phyloP scores from a whole-genome alignment of 306 rosid species.

The Hylodesmum podocarpum region DNA sequence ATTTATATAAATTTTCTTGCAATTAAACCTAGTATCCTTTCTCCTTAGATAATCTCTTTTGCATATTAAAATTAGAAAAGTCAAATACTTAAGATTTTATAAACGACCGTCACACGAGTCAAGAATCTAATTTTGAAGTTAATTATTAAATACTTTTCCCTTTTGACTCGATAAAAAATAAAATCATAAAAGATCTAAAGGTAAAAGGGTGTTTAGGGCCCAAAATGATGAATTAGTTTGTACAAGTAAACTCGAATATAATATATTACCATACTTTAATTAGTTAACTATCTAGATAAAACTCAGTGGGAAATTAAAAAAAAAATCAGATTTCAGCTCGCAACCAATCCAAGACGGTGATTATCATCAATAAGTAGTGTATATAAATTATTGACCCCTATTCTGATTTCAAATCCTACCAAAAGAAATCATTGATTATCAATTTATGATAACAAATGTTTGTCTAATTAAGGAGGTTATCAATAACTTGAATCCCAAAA shows the following conservation, averaged over 20 bases:
- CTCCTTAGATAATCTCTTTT: background rate
- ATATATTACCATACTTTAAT: background rate
- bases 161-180: background rate
- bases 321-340: background rate
- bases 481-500: conserved; percentile 26
- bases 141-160: background rate
- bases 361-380: no score
- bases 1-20: background rate
- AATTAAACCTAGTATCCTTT: background rate
- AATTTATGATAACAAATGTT: background rate
- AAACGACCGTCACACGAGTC: no score
- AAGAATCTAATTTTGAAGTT: no score
- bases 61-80: background rate
- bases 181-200: background rate
- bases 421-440: no score
- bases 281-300: conserved; percentile 4
- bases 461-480: conserved; percentile 19
- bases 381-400: no score
- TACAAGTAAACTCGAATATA: background rate
- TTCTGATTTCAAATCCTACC: no score
- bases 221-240: conserved; percentile 6
- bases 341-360: background rate
- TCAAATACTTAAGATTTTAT: background rate
- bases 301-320: background rate
- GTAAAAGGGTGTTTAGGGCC: conserved; percentile 5